Evolutionary conservation across 306 rosid species (phyloP).

Genomic region (Casuarina cunninghamiana): DNA sequence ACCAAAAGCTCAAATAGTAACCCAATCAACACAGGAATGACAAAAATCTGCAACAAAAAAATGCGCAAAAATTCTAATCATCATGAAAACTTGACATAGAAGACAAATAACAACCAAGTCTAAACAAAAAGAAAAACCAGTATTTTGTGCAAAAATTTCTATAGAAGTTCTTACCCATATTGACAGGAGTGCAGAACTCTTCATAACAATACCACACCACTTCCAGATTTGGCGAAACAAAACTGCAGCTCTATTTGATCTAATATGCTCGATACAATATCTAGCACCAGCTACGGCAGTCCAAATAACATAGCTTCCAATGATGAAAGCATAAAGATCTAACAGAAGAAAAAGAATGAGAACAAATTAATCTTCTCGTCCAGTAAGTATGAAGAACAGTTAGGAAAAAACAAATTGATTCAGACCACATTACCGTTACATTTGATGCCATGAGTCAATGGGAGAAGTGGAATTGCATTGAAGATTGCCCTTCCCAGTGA

Average conservation of each 20-base stretch:
- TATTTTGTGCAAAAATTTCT: slow-evolving; percentile 3
- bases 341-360: slow-evolving; percentile 24
- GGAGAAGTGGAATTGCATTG: slow-evolving; percentile 89
- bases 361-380: slow-evolving; percentile 16
- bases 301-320: slow-evolving; percentile 97
- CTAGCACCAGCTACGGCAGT: slow-evolving; percentile 91
- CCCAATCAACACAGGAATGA: slow-evolving; percentile 93
- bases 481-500: slow-evolving; percentile 86
- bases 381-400: slow-evolving; percentile 5
- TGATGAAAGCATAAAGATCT: slow-evolving; percentile 93
- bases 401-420: slow-evolving; percentile 19
- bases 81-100: not conserved
- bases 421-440: slow-evolving; percentile 71
- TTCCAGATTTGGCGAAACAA: slow-evolving; percentile 72
- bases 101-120: slow-evolving; percentile 13
- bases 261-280: slow-evolving; percentile 78
- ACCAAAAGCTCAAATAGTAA: slow-evolving; percentile 98
- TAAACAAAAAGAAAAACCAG: slow-evolving; percentile 3
- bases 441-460: slow-evolving; percentile 96
- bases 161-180: slow-evolving; percentile 72
- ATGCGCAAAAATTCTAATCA: slow-evolving; percentile 18
- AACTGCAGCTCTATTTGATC: slow-evolving; percentile 65
- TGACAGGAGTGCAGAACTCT: slow-evolving; percentile 92
- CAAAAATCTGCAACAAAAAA: slow-evolving; percentile 62
- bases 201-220: slow-evolving; percentile 84